These are phyloP conservation scores for Neurospora sp. DNA, from an alignment of 495 filamentous ascomycete species.

Conservation along the genomic window DNA sequence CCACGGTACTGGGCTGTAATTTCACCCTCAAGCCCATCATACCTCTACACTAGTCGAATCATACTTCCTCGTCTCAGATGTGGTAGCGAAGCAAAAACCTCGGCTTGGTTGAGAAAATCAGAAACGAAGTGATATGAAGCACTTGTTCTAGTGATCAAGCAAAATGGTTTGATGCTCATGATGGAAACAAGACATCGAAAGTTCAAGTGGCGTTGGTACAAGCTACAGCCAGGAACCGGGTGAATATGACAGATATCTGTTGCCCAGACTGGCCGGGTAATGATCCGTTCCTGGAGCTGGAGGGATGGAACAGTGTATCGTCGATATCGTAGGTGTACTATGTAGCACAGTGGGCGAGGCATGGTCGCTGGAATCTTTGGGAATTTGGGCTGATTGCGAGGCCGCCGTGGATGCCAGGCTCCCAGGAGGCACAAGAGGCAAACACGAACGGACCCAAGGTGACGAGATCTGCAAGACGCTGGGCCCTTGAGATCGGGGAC, in stretches of 20 bases:
- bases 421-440: background rate
- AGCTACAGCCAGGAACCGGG: background rate
- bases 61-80: background rate
- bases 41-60: background rate
- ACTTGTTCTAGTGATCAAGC: background rate
- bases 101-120: background rate
- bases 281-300: background rate
- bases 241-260: background rate
- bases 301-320: background rate
- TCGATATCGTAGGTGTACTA: background rate
- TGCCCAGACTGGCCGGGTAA: background rate
- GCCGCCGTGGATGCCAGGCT: background rate
- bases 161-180: background rate
- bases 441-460: background rate
- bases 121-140: background rate
- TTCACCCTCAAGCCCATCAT: background rate
- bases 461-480: background rate
- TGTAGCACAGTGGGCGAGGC: background rate
- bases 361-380: background rate
- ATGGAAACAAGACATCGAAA: background rate
- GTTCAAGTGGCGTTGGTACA: background rate
- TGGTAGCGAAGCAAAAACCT: background rate
- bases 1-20: background rate
- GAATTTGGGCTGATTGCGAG: background rate
- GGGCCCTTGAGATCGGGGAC: background rate